These are phyloP conservation scores for Nakazawaea populi DNA, from an alignment of 805 yeast species.

Conservation along the genomic window DNA sequence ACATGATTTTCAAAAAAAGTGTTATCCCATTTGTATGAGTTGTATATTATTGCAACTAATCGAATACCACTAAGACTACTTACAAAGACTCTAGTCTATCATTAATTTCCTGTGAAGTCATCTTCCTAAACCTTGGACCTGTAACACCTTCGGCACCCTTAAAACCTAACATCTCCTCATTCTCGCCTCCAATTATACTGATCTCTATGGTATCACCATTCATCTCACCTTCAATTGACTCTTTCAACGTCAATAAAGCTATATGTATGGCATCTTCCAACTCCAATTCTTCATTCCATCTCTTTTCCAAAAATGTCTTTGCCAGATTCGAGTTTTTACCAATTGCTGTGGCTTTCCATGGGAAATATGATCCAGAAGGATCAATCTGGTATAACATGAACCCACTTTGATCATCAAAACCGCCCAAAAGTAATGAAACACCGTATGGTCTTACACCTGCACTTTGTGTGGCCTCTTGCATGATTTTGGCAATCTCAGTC, in stretches of 20 bases:
- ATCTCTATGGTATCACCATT: constrained; percentile 95
- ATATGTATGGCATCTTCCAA: constrained; percentile 97
- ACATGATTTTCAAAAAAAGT: too few species aligned
- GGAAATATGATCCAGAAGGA: constrained; percentile 96
- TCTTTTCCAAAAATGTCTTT: constrained; percentile 92
- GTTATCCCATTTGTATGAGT: too few species aligned
- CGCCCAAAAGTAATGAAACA: constrained; percentile 90
- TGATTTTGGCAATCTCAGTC: constrained; percentile 89
- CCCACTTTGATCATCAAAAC: constrained; percentile 67
- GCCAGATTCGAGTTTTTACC: constrained; percentile 97
- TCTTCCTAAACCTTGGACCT: constrained; percentile 88
- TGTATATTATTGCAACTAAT: too few species aligned
- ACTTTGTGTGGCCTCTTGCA: constrained; percentile 98
- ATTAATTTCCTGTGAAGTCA: constrained; percentile 86
- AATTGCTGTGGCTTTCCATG: constrained; percentile 99
- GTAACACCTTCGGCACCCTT: constrained; percentile 68
- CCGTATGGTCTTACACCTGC: constrained; percentile 99
- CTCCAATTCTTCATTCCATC: constrained; percentile 97
- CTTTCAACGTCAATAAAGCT: constrained; percentile 89
- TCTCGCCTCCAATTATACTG: constrained; percentile 77
- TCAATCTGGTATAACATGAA: constrained; percentile 93
- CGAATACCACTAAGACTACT: constrained; percentile 4
- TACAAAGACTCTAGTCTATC: constrained; percentile 91
- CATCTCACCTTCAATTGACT: constrained; percentile 96
- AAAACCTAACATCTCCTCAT: constrained; percentile 77